Base-by-base conservation (phyloP, 2,329 filamentous ascomycete species). In the Lasiodiplodia citricola region DNA sequence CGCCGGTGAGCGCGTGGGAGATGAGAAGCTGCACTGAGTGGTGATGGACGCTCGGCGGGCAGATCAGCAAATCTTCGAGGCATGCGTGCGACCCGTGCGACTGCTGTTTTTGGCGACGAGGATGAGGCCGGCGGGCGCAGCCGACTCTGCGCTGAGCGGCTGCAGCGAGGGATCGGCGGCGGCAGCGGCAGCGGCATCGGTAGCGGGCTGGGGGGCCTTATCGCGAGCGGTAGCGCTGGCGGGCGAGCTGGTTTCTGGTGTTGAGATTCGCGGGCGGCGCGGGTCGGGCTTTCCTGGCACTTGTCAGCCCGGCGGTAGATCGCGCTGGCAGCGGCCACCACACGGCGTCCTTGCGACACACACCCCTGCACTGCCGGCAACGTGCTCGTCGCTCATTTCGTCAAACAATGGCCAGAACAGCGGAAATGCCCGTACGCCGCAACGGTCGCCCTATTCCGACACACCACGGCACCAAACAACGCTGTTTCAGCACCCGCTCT, bases 361-460 rank as follows among this genome's bases (percentile, higher is more conserved):
- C 57, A 47, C 14, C 21, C 41, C 54, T 25, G 18, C 54, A n/a
- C 54, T 35, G 28, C 23, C 23, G 41, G 38, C 57, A 50, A 47
- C 57, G 21, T 50, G 37, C 23, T n/a, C 58, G 41, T 51, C 57
- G 57, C 57, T 51, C 58, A 35, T 63, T 41, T 63, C 58, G 41
- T 51, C 41, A 63, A 63, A 60, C 58, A 47, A 28, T n/a, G 44
- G 58, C 60, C 31, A 38, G 47, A 64, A 23, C 47, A n/a, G n/a
- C 58, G n/a, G 55, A 7, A 18, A n/a, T 38, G 35, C 56, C 35
- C 55, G n/a, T 3, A 31, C 14, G 55, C 57, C 6, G 38, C 13
- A 44, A 60, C 55, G 55, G 55, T 35, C 25, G 3, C 73, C 75
- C 16, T 71, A 71, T 5, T 74, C 70, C 74, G 76, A 16, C 62